These are phyloP conservation scores for Seiridium unicorne DNA, from an alignment of 2,329 filamentous ascomycete genomes.

Conservation along the genomic window DNA sequence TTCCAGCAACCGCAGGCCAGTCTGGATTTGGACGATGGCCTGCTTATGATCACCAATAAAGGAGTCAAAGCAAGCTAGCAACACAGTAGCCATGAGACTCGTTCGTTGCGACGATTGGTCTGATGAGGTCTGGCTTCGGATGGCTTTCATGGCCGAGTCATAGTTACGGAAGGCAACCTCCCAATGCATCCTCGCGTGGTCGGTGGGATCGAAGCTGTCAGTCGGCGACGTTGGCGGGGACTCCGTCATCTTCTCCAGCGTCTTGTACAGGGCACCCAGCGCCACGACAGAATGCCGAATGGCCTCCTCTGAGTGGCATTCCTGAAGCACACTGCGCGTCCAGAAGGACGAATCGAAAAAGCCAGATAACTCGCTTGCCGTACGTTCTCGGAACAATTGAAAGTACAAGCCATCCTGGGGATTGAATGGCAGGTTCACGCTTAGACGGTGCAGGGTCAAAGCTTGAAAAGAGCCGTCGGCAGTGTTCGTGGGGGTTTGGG, in stretches of 20 bases:
- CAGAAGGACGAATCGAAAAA: constrained; percentile 68
- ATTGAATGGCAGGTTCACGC: constrained; percentile 43
- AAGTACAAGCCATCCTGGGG: constrained; percentile 58
- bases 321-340: constrained; percentile 60
- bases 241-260: constrained; percentile 56
- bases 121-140: constrained; percentile 42
- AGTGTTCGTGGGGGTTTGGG: constrained; percentile 26
- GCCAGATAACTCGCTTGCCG: constrained; percentile 62
- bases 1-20: constrained; percentile 53
- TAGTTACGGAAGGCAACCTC: constrained; percentile 61
- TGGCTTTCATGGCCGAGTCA: constrained; percentile 51
- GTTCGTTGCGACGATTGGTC: constrained; percentile 48
- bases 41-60: constrained; percentile 63
- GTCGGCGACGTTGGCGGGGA: constrained; percentile 47
- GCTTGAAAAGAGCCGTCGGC: constrained; percentile 14
- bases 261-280: constrained; percentile 66
- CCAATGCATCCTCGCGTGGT: constrained; percentile 51
- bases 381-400: constrained; percentile 59
- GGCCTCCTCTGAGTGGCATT: constrained; percentile 59
- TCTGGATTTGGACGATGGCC: constrained; percentile 61
- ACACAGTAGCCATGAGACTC: constrained; percentile 62
- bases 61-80: constrained; percentile 68
- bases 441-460: constrained; percentile 40
- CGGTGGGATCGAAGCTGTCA: constrained; percentile 26
- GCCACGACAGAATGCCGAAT: constrained; percentile 66